Percentiles rank a stretch among this genome's conserved stretches.
phyloP scores from a whole-genome alignment of 257 asterid genomes.

The Fraxinus cuspidata region DNA sequence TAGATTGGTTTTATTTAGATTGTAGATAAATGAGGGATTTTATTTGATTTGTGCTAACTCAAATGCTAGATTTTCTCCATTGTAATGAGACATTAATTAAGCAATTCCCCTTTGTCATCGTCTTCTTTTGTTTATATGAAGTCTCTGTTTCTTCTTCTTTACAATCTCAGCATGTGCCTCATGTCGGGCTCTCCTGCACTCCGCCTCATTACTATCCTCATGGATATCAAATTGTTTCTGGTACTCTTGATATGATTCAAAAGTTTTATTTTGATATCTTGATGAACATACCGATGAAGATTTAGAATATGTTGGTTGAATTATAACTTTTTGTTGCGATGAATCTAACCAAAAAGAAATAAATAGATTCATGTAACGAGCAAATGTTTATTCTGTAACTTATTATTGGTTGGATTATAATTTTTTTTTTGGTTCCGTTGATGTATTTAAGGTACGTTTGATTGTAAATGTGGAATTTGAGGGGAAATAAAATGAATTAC shows the following conservation, averaged over 20 bases:
- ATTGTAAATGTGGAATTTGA: too few species aligned
- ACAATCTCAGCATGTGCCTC: background rate
- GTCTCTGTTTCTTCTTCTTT: conserved; percentile 39
- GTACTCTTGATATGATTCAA: conserved; percentile 30
- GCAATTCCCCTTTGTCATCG: conserved; percentile 9
- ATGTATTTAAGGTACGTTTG: background rate
- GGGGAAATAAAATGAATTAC: too few species aligned
- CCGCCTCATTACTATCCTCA: conserved; percentile 57
- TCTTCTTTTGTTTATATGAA: conserved; percentile 38
- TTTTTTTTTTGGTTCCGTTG: background rate
- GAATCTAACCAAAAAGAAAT: background rate
- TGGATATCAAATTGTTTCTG: conserved; percentile 68
- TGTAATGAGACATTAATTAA: too few species aligned
- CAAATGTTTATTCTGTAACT: background rate
- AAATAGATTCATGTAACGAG: background rate
- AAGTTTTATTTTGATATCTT: background rate
- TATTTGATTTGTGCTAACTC: conserved; percentile 31
- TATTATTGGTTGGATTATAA: background rate
- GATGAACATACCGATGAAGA: background rate
- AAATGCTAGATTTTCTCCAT: conserved; percentile 2
- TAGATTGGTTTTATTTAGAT: background rate
- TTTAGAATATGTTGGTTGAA: background rate
- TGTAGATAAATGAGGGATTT: conserved; percentile 36
- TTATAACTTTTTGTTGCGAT: background rate
- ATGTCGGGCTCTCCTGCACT: conserved; percentile 23